These are phyloP conservation scores for Barbarea vulgaris DNA, from an alignment of 345 rosid genomes.

Conservation along the genomic window DNA sequence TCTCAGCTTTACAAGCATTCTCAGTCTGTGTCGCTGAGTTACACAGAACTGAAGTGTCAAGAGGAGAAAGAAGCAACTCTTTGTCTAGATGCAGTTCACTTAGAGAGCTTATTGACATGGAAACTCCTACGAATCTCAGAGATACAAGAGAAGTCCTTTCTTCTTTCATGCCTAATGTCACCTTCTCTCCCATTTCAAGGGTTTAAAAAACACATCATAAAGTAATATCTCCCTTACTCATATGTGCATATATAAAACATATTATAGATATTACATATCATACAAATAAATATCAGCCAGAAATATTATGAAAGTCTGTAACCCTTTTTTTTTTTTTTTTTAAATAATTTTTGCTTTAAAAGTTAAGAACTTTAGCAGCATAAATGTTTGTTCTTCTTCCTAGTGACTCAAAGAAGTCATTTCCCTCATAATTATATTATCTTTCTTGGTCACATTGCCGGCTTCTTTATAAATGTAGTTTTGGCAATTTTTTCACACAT, in stretches of 20 bases:
- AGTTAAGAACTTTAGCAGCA: conserved; percentile 6
- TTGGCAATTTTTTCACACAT: not conserved
- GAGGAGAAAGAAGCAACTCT: conserved; percentile 35
- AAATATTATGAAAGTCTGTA: not conserved
- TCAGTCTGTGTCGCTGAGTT: conserved; percentile 79
- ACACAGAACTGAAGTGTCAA: conserved; percentile 52
- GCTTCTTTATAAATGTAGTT: not conserved
- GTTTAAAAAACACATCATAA: conserved; percentile 48
- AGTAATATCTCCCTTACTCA: conserved; percentile 3
- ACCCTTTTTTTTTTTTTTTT: no score
- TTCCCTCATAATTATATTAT: not conserved
- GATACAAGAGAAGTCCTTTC: conserved; percentile 44
- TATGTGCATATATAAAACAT: conserved; percentile 13
- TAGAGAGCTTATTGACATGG: conserved; percentile 67
- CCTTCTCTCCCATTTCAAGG: conserved; percentile 89
- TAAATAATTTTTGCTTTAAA: not conserved
- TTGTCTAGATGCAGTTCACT: conserved; percentile 58
- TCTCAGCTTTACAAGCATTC: conserved; percentile 88
- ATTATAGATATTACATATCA: no score
- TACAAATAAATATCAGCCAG: conserved; percentile 12
- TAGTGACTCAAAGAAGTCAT: conserved; percentile 21
- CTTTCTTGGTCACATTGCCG: not conserved
- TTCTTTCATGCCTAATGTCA: conserved; percentile 68
- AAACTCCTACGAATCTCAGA: conserved; percentile 47
- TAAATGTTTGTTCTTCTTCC: conserved; percentile 13